Conservation (phyloP, 345 rosid species). For the Brassica napus region Da-Ae NC_063442.1:2481001-2481500, state of each 20-base stretch:
- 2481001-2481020: neutral
- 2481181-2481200: neutral
- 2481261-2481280: constrained; percentile 27
- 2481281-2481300: constrained; percentile 12
- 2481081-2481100: neutral
- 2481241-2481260: constrained; percentile 15
- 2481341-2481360: neutral
- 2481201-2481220: neutral
- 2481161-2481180: neutral
- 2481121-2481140: neutral
- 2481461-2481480: neutral
- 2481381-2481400: neutral
- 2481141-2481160: neutral
- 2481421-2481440: no score
- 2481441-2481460: neutral
- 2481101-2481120: constrained; percentile 8
- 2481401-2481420: neutral
- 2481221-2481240: constrained; percentile 24
- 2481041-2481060: constrained; percentile 2
- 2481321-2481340: neutral
- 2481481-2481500: constrained; percentile 6
- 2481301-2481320: neutral
- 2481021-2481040: constrained; percentile 8
- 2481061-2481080: neutral
- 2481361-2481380: neutral